Evolutionary conservation across 2,329 filamentous ascomycete species (phyloP).

Genomic region (Aspergillus ibericus): DNA sequence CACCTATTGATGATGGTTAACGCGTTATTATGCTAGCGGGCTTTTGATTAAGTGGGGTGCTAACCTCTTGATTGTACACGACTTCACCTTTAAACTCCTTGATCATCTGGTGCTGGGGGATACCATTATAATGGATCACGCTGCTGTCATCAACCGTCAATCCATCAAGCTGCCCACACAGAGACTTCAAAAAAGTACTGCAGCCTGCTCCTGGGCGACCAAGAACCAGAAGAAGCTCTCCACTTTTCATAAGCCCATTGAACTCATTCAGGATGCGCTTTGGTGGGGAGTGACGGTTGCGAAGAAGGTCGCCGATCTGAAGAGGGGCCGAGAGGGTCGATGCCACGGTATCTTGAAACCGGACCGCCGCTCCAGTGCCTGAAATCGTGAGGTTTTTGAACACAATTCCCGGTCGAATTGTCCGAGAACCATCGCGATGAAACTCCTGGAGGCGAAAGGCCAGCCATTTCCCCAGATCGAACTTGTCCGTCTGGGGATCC

Average conservation of each 20-base stretch:
- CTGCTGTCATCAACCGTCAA: slow-evolving; percentile 68
- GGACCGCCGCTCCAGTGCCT: slow-evolving; percentile 6
- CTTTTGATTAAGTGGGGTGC: neutral
- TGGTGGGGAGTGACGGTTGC: neutral
- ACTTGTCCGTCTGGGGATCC: slow-evolving; percentile 2
- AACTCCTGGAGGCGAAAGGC: neutral
- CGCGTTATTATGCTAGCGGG: slow-evolving; percentile 51
- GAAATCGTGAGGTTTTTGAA: slow-evolving; percentile 7
- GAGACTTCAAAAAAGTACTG: slow-evolving; percentile 78
- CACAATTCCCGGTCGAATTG: slow-evolving; percentile 1
- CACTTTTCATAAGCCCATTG: slow-evolving; percentile 47
- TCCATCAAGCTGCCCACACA: slow-evolving; percentile 77
- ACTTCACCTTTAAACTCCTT: slow-evolving; percentile 42
- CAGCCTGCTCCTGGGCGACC: slow-evolving; percentile 55
- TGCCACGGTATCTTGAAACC: slow-evolving; percentile 4
- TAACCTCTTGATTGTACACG: slow-evolving; percentile 32
- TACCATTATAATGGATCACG: slow-evolving; percentile 77
- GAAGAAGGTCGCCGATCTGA: neutral
- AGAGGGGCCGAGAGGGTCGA: neutral
- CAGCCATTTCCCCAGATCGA: slow-evolving; percentile 9
- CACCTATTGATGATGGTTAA: slow-evolving; percentile 67
- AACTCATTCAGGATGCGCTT: slow-evolving; percentile 11
- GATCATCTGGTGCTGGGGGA: slow-evolving; percentile 29
- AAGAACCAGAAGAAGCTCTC: slow-evolving; percentile 54
- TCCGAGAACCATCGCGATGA: neutral